Base-by-base conservation (phyloP, 2,329 filamentous ascomycete species). In the Paecilomyces sp. region DNA sequence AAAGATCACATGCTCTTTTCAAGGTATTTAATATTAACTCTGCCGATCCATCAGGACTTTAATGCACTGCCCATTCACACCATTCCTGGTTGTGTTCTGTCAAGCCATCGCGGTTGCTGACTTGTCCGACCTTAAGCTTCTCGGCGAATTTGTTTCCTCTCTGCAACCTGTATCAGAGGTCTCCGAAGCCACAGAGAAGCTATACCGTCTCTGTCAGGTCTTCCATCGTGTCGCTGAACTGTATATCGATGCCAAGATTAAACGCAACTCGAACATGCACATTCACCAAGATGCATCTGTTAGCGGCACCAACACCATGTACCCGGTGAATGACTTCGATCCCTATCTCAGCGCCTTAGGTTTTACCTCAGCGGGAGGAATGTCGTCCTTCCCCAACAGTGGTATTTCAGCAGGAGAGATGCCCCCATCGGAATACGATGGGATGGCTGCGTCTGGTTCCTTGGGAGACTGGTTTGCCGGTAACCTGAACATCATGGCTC, bases 161-260 rank as follows among this genome's bases (percentile, higher is more conserved):
- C 76, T 86, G 2, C 75, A 82, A 61, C 76, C 77, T 2, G 75
- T 77, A 2, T 75, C 76, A 50, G 76, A 76, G 24, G 70, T 78
- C 1, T 85, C 82, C 2, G 81, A 85, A 66, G 79, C 81, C 5
- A 77, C 83, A 18, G 78, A 81, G 55, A 84, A 83, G 65, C 75
- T 87, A 18, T 80, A 83, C 64, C 80, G 80, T 18, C 76, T 87
- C 36, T 85, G 81, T 63, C 78, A 80, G 54, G 77, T 63, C 18
- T 63, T 63, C 25, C 61, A 63, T 31, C 61, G 61, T n/a, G 61
- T 63, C 15, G 61, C 61, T 1, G 59, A 63, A 25, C 31, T 63
- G 34, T 63, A 63, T 25, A 63, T 63, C n/a, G 33, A 58, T n/a
- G 51, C 61, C n/a, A 63, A 63, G 47, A 57, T 60, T 12, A 55